A percentile compares a stretch with the other conserved stretches of the same genome.
These are phyloP conservation scores for Plantago coronopus DNA, from an alignment of 305 asterid genomes.

Conservation along the genomic window DNA sequence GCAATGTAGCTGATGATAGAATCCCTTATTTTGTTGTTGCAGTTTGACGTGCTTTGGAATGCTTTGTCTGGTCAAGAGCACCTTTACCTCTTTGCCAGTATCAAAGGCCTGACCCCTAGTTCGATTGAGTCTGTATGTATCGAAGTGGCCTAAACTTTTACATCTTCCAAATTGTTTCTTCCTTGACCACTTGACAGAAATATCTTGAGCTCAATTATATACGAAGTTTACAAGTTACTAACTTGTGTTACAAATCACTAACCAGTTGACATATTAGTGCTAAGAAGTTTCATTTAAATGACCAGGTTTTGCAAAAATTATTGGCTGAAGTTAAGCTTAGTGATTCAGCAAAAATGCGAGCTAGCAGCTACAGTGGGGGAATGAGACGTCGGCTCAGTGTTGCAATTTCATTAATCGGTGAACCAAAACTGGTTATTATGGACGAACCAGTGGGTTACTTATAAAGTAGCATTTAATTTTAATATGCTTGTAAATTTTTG, in stretches of 20 bases:
- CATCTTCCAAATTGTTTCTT: slow-evolving; percentile 10
- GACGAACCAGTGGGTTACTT: slow-evolving; percentile 82
- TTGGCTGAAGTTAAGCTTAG: slow-evolving; percentile 74
- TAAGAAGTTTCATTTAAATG: slow-evolving; percentile 10
- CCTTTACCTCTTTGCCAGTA: slow-evolving; percentile 78
- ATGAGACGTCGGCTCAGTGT: slow-evolving; percentile 95
- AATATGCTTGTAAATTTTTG: slow-evolving; percentile 14
- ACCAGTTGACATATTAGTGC: background rate
- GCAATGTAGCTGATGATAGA: slow-evolving; percentile 15
- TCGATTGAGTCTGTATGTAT: slow-evolving; percentile 48
- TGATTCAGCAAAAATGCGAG: slow-evolving; percentile 63
- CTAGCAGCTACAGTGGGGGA: slow-evolving; percentile 91
- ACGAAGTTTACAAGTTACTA: background rate
- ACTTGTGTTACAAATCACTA: background rate
- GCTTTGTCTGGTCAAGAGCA: slow-evolving; percentile 88
- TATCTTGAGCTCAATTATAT: background rate
- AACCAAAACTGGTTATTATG: slow-evolving; percentile 79
- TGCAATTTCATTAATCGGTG: slow-evolving; percentile 92
- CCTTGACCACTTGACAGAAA: background rate
- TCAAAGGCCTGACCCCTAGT: slow-evolving; percentile 69
- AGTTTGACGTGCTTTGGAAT: slow-evolving; percentile 96
- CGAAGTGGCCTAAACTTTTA: slow-evolving; percentile 13
- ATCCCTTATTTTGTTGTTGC: slow-evolving; percentile 26
- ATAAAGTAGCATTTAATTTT: background rate
- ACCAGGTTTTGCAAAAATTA: slow-evolving; percentile 59